A percentile compares a stretch with the other conserved stretches of the same genome.
Conservation (phyloP, 352 stramenopile species). For the Globisporangium cylindrosporum region DNA sequence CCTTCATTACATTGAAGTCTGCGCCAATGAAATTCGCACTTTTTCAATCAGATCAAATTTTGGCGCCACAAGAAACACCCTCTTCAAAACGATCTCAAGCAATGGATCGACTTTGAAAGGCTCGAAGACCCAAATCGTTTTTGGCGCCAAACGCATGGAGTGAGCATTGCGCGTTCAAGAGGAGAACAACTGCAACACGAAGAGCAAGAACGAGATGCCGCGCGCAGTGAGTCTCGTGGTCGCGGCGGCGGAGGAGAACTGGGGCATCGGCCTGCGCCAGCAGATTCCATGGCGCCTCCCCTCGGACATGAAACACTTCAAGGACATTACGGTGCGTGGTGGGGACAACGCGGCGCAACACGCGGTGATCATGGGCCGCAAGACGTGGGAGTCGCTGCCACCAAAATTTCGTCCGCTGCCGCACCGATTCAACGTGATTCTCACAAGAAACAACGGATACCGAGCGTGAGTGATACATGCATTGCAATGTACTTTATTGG, state of each 20-base stretch:
- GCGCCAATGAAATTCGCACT: background rate
- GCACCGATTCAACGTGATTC: conserved; percentile 95
- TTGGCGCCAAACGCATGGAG: conserved; percentile 7
- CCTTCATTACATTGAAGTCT: background rate
- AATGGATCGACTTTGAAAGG: background rate
- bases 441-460: conserved; percentile 82
- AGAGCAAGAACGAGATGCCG: conserved; percentile 13
- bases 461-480: conserved; percentile 17
- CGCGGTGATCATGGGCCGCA: conserved; percentile 99
- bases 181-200: background rate
- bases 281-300: conserved; percentile 94
- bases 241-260: conserved; percentile 75
- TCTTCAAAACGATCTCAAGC: background rate
- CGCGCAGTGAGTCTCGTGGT: conserved; percentile 81
- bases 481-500: background rate
- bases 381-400: conserved; percentile 99
- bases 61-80: background rate
- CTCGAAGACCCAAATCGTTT: background rate
- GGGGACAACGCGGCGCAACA: conserved; percentile 52
- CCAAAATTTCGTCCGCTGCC: conserved; percentile 94
- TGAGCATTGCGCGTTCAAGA: no score
- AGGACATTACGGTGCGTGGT: conserved; percentile 83
- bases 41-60: background rate
- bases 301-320: conserved; percentile 97
- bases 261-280: conserved; percentile 86